Conservation (phyloP, 1,139 yeast species). For the Lodderomyces jiufengensis region DNA sequence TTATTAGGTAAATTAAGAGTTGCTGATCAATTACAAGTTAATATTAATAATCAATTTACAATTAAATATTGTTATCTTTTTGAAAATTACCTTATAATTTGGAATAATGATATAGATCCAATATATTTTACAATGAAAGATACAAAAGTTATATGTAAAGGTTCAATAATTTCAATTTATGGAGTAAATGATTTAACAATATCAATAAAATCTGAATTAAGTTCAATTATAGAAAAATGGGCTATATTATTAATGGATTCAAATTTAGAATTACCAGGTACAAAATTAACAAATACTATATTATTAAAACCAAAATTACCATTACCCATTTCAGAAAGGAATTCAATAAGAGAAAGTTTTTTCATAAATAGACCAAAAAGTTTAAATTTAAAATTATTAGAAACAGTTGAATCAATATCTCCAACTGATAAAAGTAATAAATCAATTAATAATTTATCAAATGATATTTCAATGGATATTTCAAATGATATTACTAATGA, state of each 20-base stretch:
- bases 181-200: neutral
- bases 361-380: no score
- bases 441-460: neutral
- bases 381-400: no score
- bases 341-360: no score
- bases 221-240: constrained; percentile 42
- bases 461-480: neutral
- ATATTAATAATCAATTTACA: constrained; percentile 11
- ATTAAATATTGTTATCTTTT: constrained; percentile 29
- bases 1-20: constrained; percentile 35
- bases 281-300: constrained; percentile 37
- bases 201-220: constrained; percentile 9
- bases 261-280: constrained; percentile 30
- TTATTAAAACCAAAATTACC: constrained; percentile 11
- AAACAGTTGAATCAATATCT: no score
- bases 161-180: constrained; percentile 3
- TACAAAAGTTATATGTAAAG: constrained; percentile 11
- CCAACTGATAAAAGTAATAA: no score
- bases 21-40: constrained; percentile 30
- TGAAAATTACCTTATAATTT: constrained; percentile 29
- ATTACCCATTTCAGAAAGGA: no score
- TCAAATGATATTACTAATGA: neutral
- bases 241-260: constrained; percentile 40
- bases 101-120: constrained; percentile 13
- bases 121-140: constrained; percentile 7